These are phyloP conservation scores for Tilletia setariae DNA, from an alignment of 1,284 basidiomycete genomes.

Conservation along the genomic window DNA sequence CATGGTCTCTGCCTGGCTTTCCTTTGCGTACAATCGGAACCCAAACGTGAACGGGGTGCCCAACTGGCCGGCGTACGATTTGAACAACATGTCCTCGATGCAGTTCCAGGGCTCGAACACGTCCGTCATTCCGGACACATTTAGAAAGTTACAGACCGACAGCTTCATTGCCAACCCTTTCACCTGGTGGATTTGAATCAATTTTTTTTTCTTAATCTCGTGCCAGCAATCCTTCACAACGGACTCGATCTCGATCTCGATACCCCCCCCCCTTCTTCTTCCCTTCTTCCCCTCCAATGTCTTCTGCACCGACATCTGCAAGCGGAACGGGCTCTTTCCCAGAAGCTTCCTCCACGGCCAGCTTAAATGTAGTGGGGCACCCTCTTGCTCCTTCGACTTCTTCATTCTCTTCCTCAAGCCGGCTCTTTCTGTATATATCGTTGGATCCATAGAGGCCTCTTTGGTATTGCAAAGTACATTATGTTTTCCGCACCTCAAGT, in stretches of 20 bases:
- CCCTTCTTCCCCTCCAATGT: background rate
- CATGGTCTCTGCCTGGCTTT: conserved; percentile 11
- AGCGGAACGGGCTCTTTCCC: too few relatives aligned
- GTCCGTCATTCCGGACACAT: conserved; percentile 26
- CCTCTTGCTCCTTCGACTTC: too few relatives aligned
- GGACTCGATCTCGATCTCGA: background rate
- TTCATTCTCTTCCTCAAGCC: too few relatives aligned
- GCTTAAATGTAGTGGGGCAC: too few relatives aligned
- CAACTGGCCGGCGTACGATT: conserved; percentile 12
- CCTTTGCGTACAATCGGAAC: conserved; percentile 6
- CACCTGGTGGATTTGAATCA: conserved; percentile 11
- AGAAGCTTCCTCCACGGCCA: too few relatives aligned
- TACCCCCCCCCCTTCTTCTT: background rate
- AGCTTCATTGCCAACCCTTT: conserved; percentile 4
- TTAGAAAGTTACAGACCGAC: conserved; percentile 20
- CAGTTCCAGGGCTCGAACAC: conserved; percentile 32
- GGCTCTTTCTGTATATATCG: too few relatives aligned
- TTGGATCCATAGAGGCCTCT: too few relatives aligned
- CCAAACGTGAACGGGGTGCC: conserved; percentile 2
- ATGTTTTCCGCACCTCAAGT: too few relatives aligned
- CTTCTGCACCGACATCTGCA: background rate
- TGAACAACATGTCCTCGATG: background rate
- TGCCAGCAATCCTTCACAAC: background rate
- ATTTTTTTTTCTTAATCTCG: background rate
- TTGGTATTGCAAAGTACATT: too few relatives aligned